phyloP scores from a whole-genome alignment of 768 basidiomycete species.

The Wakefieldia striispora region DNA sequence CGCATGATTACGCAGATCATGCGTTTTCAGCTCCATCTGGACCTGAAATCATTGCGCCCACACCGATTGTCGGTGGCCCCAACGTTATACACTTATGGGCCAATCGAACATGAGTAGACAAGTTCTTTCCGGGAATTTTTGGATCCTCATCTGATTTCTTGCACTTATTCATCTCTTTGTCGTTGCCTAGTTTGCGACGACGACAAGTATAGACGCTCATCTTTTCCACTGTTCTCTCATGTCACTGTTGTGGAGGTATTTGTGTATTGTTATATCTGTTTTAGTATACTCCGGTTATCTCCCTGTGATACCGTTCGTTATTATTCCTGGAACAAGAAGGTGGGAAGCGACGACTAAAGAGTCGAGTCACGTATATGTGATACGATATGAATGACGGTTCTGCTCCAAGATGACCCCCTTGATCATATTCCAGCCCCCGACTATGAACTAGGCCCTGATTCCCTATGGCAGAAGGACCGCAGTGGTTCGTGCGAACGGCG shows the following conservation, averaged over 20 bases:
- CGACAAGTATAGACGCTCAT: constrained; percentile 16
- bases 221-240: constrained; percentile 4
- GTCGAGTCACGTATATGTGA: background rate
- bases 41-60: constrained; percentile 33
- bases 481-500: constrained; percentile 6
- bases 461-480: constrained; percentile 11
- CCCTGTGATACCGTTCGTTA: background rate
- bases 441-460: constrained; percentile 9
- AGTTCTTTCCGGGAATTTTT: no score
- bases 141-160: background rate
- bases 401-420: constrained; percentile 5
- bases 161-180: background rate
- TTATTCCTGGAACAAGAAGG: background rate
- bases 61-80: constrained; percentile 34
- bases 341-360: background rate
- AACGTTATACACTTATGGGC: constrained; percentile 36
- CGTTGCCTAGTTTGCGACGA: background rate
- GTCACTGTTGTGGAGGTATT: constrained; percentile 17
- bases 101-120: constrained; percentile 26
- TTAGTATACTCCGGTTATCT: constrained; percentile 6
- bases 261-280: constrained; percentile 27
- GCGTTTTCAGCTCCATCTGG: constrained; percentile 23
- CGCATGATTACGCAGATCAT: constrained; percentile 23
- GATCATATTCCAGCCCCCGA: background rate
- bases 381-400: background rate